Percentiles rank a stretch among this genome's conserved stretches.
phyloP scores from a whole-genome alignment of 1,284 basidiomycete species.

The Neonothopanus nambi region DNA sequence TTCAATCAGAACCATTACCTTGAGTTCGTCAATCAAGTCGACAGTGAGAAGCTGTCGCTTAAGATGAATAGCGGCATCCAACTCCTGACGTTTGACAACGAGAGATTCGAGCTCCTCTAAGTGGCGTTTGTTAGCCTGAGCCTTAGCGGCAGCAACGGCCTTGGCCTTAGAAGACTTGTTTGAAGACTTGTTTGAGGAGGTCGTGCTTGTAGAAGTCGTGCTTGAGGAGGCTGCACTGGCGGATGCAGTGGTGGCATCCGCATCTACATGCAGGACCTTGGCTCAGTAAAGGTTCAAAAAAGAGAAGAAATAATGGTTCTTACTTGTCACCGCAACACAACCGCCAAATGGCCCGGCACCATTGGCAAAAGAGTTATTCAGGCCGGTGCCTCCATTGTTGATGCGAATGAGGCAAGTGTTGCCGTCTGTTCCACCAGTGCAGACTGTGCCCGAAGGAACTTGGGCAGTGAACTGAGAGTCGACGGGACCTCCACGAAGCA shows the following conservation, averaged over 20 bases:
- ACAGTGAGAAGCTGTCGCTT: constrained; percentile 21
- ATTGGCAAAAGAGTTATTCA: constrained; percentile 20
- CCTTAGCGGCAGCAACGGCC: constrained; percentile 2
- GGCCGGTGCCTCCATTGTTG: constrained; percentile 21
- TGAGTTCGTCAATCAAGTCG: constrained; percentile 23
- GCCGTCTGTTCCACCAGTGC: constrained; percentile 21
- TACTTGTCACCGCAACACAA: constrained; percentile 19
- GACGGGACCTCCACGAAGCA: constrained; percentile 23
- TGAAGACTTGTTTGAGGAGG: background rate
- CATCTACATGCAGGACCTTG: background rate
- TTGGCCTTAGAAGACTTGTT: background rate
- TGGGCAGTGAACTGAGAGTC: constrained; percentile 20
- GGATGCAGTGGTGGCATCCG: constrained; percentile 5
- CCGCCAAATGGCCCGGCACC: constrained; percentile 26
- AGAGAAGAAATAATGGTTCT: background rate
- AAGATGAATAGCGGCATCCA: constrained; percentile 7
- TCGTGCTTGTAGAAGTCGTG: background rate
- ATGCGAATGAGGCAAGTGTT: constrained; percentile 22
- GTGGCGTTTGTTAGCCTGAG: constrained; percentile 4
- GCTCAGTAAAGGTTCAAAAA: background rate
- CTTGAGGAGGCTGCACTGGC: background rate
- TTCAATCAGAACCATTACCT: constrained; percentile 4
- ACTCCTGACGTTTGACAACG: constrained; percentile 5
- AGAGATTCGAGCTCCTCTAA: constrained; percentile 11
- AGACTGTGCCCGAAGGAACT: constrained; percentile 18